Evolutionary conservation across 169 alveolate genomes (phyloP).

Genomic region (Theileria luwenshuni): DNA sequence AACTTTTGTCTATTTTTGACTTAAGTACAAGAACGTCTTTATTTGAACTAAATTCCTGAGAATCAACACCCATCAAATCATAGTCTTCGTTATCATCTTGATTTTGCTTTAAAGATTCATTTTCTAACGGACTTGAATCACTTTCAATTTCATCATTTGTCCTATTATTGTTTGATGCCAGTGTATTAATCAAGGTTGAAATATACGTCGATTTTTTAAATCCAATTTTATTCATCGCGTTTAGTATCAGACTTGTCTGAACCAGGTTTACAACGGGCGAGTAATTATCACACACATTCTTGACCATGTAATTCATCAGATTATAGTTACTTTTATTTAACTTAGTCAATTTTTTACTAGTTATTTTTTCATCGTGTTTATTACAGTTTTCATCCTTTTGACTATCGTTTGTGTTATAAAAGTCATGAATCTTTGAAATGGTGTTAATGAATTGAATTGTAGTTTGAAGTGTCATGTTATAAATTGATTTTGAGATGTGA

Average conservation of each 20-base stretch:
- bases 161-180: not conserved
- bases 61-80: not conserved
- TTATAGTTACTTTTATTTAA: constrained; percentile 2
- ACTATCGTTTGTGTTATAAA: constrained; percentile 16
- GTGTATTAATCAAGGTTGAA: constrained; percentile 26
- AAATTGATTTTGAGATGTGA: constrained; percentile 19
- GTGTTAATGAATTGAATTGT: constrained; percentile 44
- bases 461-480: constrained; percentile 45
- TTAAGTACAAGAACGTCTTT: not conserved
- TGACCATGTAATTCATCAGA: not conserved
- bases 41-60: not conserved
- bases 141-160: not conserved
- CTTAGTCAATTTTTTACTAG: not conserved
- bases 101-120: no score
- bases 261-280: constrained; percentile 38
- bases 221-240: constrained; percentile 36
- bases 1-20: no score
- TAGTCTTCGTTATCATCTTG: not conserved
- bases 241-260: constrained; percentile 50
- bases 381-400: constrained; percentile 5
- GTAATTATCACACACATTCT: constrained; percentile 25
- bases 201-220: constrained; percentile 28
- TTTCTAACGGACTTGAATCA: no score
- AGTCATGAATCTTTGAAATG: constrained; percentile 45
- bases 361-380: not conserved